Base-by-base conservation (phyloP, 1,284 basidiomycete genomes). In the Erythrobasidium hasegawianum region DNA sequence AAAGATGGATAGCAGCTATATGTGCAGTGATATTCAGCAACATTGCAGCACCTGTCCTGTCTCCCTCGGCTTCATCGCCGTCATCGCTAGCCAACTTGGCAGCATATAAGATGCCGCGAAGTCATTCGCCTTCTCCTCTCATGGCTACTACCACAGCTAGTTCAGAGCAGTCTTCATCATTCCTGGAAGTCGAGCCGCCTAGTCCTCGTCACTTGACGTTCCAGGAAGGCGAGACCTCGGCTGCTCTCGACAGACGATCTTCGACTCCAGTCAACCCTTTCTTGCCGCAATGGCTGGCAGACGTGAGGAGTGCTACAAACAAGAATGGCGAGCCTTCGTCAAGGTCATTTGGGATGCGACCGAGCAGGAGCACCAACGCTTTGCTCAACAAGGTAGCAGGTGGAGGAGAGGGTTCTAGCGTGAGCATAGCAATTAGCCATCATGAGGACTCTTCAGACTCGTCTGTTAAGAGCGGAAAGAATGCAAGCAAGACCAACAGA, bases 251-350 rank as follows among this genome's bases (percentile, higher is more conserved):
- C 52, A 24, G 39, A 18, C 52, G 54, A 10, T 45, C 26, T 13
- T 58, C 56, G 11, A 43, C 20, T 29, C 20, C 29, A 2, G 18
- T 55, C 3, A 65, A 65, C 38, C 62, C 62, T 33, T 22, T 65
- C 13, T 47, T 65, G 4, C 62, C 62, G 2, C 55, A 57, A 57
- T 65, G 62, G 62, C 43, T 65, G 14, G 55, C 38, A 20, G 61
- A 64, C 20, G 61, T 64, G 18, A 22, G 54, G 53, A 55, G 10
- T 27, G 38, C 59, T 22, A 62, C 39, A 8, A 47, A n/a, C 8
- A 47, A 8, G 14, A 4, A 47, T n/a, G 45, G 22, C 5, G n/a
- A 47, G 45, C 4, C 4, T n/a, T 5, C 22, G 45, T 8, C 22
- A 24, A 24, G n/a, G 22, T 47, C 45, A 4, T n/a, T n/a, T 14